Conservation (phyloP, 2,329 filamentous ascomycete species). For the Verticillium nubilum region DNA sequence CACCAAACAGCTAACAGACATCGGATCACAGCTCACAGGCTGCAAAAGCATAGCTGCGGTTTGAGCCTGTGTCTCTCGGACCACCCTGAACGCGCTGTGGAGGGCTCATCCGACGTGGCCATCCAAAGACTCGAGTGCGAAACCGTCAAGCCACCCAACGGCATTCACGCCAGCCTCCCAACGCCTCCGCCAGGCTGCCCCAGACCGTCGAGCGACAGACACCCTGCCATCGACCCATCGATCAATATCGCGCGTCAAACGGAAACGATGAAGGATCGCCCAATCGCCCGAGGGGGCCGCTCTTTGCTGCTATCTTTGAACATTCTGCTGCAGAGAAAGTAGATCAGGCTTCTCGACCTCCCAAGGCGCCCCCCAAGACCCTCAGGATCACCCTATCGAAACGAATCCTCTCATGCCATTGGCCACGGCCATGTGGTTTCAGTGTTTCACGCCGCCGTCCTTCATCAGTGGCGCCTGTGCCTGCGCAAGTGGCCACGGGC, state of each 20-base stretch:
- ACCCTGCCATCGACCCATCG: background rate
- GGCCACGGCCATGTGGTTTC: constrained; percentile 10
- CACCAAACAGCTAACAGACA: background rate
- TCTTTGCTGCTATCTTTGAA: background rate
- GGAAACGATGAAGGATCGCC: background rate
- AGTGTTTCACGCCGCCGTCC: constrained; percentile 12
- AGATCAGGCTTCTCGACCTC: background rate
- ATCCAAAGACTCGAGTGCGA: background rate
- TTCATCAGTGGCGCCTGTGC: constrained; percentile 10
- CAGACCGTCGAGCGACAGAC: background rate
- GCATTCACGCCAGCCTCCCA: background rate
- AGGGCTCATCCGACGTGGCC: background rate
- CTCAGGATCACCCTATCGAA: background rate
- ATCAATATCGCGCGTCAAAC: background rate
- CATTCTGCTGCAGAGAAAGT: background rate
- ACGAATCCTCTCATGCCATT: background rate
- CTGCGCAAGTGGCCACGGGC: constrained; percentile 10
- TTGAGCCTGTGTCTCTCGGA: background rate
- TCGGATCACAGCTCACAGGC: background rate
- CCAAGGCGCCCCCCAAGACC: background rate
- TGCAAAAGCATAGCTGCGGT: background rate
- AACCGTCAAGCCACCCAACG: background rate
- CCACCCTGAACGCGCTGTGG: background rate
- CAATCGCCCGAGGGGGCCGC: background rate
- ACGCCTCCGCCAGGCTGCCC: background rate